A percentile compares a stretch with the other conserved stretches of the same genome.
Evolutionary conservation across 2,329 filamentous ascomycete species (phyloP).

Genomic region (Talaromyces rugulosus): DNA sequence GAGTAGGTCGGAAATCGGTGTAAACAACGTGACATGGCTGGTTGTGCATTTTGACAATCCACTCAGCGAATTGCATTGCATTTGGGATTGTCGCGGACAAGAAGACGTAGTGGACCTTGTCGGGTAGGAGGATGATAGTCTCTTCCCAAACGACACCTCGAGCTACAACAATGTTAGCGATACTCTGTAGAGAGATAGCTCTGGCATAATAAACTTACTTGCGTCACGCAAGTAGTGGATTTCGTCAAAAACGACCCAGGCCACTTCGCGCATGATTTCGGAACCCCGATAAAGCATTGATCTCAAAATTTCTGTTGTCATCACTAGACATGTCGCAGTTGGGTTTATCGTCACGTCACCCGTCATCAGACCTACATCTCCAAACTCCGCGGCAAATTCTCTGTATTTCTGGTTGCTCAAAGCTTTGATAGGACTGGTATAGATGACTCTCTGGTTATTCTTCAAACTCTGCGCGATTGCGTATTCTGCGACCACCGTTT

Average conservation of each 20-base stretch:
- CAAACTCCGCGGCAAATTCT: slow-evolving; percentile 93
- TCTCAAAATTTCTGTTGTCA: slow-evolving; percentile 98
- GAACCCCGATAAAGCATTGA: slow-evolving; percentile 98
- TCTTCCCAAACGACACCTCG: slow-evolving; percentile 99
- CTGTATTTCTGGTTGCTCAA: slow-evolving; percentile 98
- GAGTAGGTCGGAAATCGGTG: slow-evolving; percentile 95
- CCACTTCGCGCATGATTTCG: slow-evolving; percentile 98
- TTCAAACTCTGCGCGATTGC: slow-evolving; percentile 96
- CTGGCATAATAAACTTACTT: slow-evolving; percentile 29
- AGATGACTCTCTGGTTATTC: slow-evolving; percentile 97
- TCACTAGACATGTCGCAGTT: slow-evolving; percentile 93
- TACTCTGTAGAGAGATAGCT: neutral
- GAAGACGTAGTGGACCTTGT: slow-evolving; percentile 99
- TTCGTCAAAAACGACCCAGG: slow-evolving; percentile 97
- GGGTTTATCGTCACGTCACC: slow-evolving; percentile 99
- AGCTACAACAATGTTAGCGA: slow-evolving; percentile 35
- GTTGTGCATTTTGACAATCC: slow-evolving; percentile 96
- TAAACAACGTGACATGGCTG: slow-evolving; percentile 99
- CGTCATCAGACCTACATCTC: slow-evolving; percentile 96
- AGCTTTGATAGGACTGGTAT: slow-evolving; percentile 98
- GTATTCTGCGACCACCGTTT: slow-evolving; percentile 97
- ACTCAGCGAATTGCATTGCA: slow-evolving; percentile 98
- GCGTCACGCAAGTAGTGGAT: slow-evolving; percentile 98
- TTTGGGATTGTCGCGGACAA: slow-evolving; percentile 97
- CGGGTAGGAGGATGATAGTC: slow-evolving; percentile 93